These are phyloP conservation scores for Musa troglodytarum DNA, from an alignment of 176 grass and related monocot species.

Conservation along the genomic window DNA sequence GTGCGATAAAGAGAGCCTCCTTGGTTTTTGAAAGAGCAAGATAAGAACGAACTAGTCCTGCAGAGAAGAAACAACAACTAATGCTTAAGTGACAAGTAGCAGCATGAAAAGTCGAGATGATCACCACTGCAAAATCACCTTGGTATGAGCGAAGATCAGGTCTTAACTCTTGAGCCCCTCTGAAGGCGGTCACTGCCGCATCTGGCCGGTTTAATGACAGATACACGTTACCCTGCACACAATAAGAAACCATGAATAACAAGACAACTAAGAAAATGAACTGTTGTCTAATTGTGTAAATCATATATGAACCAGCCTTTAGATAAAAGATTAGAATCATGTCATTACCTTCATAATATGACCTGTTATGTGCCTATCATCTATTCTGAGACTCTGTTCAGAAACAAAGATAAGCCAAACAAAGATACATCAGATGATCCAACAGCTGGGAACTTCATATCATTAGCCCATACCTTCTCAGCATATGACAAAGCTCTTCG, in stretches of 20 bases:
- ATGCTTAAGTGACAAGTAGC: background rate
- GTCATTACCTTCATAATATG: slow-evolving; percentile 96
- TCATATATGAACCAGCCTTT: background rate
- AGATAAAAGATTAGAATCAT: background rate
- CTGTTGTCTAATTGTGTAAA: background rate
- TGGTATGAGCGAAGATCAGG: slow-evolving; percentile 96
- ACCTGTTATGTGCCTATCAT: slow-evolving; percentile 92
- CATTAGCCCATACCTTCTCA: slow-evolving; percentile 54
- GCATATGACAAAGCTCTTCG: slow-evolving; percentile 73
- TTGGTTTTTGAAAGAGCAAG: slow-evolving; percentile 90
- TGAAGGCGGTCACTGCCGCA: slow-evolving; percentile 77
- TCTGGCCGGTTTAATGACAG: slow-evolving; percentile 82
- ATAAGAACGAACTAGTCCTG: slow-evolving; percentile 81
- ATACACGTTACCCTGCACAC: slow-evolving; percentile 65
- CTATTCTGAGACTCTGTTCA: slow-evolving; percentile 66
- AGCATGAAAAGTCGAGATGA: background rate
- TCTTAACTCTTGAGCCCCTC: slow-evolving; percentile 83
- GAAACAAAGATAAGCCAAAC: slow-evolving; percentile 20
- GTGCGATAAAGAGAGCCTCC: slow-evolving; percentile 87
- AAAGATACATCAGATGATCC: slow-evolving; percentile 23
- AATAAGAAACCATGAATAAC: slow-evolving; percentile 5
- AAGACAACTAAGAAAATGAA: background rate
- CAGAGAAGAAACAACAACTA: slow-evolving; percentile 19
- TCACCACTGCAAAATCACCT: slow-evolving; percentile 33
- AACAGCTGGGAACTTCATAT: slow-evolving; percentile 6